phyloP scores from a whole-genome alignment of 169 alveolate genomes.

The Eimeria zaria region DNA sequence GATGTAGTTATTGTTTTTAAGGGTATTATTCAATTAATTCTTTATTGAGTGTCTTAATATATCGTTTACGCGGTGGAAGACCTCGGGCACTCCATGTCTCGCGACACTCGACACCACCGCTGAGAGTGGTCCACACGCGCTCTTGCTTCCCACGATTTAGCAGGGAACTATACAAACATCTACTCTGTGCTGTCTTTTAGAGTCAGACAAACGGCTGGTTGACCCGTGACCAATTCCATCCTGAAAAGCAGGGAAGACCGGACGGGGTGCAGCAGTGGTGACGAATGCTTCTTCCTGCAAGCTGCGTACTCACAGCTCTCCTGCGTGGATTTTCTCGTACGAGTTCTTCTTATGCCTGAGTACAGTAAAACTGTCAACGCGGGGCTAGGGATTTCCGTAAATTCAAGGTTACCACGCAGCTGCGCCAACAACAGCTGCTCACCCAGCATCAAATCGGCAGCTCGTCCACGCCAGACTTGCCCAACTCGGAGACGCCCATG shows the following conservation, averaged over 20 bases:
- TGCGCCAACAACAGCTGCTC: neutral
- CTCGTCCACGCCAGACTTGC: neutral
- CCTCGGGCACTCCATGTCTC: neutral
- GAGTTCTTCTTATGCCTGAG: neutral
- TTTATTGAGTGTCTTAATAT: neutral
- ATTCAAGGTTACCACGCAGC: neutral
- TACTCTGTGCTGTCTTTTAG: neutral
- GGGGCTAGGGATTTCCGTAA: neutral
- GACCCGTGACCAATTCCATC: neutral
- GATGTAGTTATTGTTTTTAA: neutral
- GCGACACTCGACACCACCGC: slow-evolving; percentile 6
- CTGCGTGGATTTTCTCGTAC: neutral
- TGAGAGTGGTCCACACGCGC: neutral
- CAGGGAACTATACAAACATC: neutral
- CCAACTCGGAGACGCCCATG: neutral
- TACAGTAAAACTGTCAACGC: neutral
- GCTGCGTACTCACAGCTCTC: neutral
- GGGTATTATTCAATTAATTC: neutral
- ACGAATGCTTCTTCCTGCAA: neutral
- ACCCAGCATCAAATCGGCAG: neutral
- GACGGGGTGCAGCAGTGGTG: neutral
- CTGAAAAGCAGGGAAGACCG: neutral
- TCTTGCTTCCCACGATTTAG: neutral
- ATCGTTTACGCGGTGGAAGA: neutral
- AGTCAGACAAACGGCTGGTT: neutral